These are phyloP conservation scores for Umbelopsis sp. DNA, from an alignment of 192 early-diverging fungal genomes.

Conservation along the genomic window DNA sequence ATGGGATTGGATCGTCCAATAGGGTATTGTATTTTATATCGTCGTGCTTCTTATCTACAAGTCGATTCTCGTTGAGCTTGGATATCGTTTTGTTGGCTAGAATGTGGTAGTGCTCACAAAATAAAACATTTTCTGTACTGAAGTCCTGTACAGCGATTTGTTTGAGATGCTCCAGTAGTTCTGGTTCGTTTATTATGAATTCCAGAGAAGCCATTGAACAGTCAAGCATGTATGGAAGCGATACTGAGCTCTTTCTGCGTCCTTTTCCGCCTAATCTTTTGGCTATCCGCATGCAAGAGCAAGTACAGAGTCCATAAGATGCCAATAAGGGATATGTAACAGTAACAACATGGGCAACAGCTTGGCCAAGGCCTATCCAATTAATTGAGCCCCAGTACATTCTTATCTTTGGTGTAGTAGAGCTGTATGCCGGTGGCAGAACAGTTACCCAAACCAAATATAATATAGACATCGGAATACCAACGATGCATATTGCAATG, in stretches of 20 bases:
- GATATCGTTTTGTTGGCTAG: background rate
- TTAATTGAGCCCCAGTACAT: background rate
- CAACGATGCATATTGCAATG: conserved; percentile 47
- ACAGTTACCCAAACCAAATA: conserved; percentile 40
- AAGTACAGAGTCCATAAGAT: background rate
- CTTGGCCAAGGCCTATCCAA: background rate
- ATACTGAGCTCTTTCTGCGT: background rate
- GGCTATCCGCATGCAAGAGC: no score
- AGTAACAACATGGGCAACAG: background rate
- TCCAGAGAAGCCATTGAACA: conserved; percentile 15
- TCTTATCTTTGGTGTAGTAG: background rate
- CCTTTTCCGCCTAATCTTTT: background rate
- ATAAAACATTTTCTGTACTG: conserved; percentile 27
- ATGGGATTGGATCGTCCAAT: background rate
- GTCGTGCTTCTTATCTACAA: background rate
- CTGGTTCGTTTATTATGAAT: background rate
- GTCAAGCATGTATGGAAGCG: background rate
- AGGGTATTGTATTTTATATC: background rate
- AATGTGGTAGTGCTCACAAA: conserved; percentile 21
- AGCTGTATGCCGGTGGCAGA: background rate
- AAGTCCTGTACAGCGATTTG: conserved; percentile 26
- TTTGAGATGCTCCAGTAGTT: conserved; percentile 2
- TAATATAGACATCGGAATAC: conserved; percentile 37
- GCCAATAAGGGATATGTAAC: background rate
- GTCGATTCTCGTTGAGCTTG: background rate